Evolutionary conservation across 2,329 filamentous ascomycete species (phyloP).

Genomic region (Lasiodiplodia sp.): DNA sequence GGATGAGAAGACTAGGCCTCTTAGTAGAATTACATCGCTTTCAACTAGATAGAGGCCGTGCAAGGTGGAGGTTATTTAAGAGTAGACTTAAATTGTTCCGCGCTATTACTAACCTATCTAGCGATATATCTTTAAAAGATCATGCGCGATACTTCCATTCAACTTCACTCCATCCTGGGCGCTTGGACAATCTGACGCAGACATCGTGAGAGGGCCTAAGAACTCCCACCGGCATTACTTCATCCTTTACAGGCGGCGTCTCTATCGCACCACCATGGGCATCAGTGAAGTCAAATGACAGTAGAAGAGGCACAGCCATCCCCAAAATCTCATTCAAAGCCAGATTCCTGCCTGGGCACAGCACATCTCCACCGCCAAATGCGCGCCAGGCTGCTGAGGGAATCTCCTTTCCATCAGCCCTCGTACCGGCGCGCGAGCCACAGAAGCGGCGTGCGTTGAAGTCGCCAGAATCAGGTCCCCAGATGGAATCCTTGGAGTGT

Average conservation of each 20-base stretch:
- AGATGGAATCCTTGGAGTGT: slow-evolving; percentile 51
- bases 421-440: background rate
- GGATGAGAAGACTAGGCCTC: too few relatives aligned
- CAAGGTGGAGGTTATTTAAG: too few relatives aligned
- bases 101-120: too few relatives aligned
- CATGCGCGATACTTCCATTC: background rate
- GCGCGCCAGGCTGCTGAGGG: background rate
- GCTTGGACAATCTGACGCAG: background rate
- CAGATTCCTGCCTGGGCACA: slow-evolving; percentile 1
- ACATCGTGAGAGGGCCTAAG: background rate
- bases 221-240: background rate
- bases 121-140: too few relatives aligned
- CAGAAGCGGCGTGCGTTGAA: slow-evolving; percentile 48
- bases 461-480: slow-evolving; percentile 51
- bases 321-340: background rate
- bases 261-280: background rate
- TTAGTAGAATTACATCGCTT: too few relatives aligned
- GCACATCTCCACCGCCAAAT: slow-evolving; percentile 9
- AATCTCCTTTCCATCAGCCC: background rate
- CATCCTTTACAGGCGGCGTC: background rate
- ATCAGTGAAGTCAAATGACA: background rate
- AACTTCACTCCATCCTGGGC: background rate
- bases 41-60: too few relatives aligned
- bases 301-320: background rate
- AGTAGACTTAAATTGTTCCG: too few relatives aligned